Percentiles rank a stretch among this genome's conserved stretches.
phyloP scores from a whole-genome alignment of 495 filamentous ascomycete species.

The Daldinia grandis region DNA sequence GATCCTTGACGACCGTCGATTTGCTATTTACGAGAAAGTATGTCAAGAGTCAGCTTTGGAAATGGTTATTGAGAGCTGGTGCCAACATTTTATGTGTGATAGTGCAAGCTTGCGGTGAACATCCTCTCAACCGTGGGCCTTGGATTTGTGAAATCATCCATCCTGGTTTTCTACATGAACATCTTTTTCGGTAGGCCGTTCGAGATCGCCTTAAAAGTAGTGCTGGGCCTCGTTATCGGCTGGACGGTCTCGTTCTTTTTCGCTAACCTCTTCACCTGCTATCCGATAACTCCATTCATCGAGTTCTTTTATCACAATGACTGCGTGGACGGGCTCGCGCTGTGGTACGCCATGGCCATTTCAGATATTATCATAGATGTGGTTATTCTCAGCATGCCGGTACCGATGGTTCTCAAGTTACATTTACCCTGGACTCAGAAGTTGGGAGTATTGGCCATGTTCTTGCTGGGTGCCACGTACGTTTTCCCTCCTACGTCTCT shows the following conservation, averaged over 20 bases:
- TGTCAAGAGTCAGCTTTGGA: conserved; percentile 1
- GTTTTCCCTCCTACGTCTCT: conserved; percentile 34
- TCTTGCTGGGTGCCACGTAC: conserved; percentile 59
- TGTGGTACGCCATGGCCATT: conserved; percentile 45
- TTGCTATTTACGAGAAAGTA: conserved; percentile 43
- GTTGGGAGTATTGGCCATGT: conserved; percentile 57
- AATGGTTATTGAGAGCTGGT: not conserved
- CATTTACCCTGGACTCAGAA: conserved; percentile 56
- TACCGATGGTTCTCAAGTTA: conserved; percentile 56
- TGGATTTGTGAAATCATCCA: conserved; percentile 57
- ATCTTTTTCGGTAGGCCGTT: conserved; percentile 27
- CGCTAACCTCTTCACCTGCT: conserved; percentile 60
- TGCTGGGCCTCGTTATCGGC: conserved; percentile 49
- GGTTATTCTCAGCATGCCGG: conserved; percentile 55
- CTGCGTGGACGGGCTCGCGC: conserved; percentile 33
- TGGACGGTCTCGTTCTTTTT: conserved; percentile 57
- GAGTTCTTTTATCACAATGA: conserved; percentile 35
- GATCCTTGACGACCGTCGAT: conserved; percentile 41
- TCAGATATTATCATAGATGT: conserved; percentile 52
- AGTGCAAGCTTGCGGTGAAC: conserved; percentile 47
- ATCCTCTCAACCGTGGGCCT: conserved; percentile 62
- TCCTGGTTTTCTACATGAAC: conserved; percentile 62
- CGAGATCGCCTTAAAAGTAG: conserved; percentile 14
- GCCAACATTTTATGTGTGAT: not conserved
- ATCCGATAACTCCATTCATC: conserved; percentile 48